Percentiles rank a stretch among this genome's conserved stretches.
These are phyloP conservation scores for Hypoxylon cercidicola DNA, from an alignment of 495 filamentous ascomycete species.

Conservation along the genomic window DNA sequence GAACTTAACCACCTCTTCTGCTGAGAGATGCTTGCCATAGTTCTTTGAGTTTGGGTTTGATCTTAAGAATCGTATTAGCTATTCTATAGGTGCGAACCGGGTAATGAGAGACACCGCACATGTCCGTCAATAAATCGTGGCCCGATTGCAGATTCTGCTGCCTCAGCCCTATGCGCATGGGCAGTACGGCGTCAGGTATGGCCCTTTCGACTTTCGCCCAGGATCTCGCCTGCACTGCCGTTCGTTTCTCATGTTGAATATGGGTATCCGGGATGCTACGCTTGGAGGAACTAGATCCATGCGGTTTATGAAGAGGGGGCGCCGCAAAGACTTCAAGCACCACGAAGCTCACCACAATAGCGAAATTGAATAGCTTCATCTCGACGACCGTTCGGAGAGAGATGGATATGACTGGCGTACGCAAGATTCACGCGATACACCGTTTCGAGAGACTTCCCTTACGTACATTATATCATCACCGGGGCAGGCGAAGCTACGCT, in stretches of 20 bases:
- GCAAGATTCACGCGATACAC: slow-evolving; percentile 11
- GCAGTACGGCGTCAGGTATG: slow-evolving; percentile 39
- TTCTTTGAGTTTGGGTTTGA: slow-evolving; percentile 70
- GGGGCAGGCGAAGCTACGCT: slow-evolving; percentile 11
- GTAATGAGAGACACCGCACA: slow-evolving; percentile 32
- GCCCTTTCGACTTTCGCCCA: slow-evolving; percentile 48
- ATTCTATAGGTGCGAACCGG: slow-evolving; percentile 61
- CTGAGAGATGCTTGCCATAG: slow-evolving; percentile 64
- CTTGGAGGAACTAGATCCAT: slow-evolving; percentile 5
- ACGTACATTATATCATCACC: slow-evolving; percentile 29
- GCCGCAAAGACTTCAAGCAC: slow-evolving; percentile 25
- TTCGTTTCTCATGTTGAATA: slow-evolving; percentile 48
- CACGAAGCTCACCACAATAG: slow-evolving; percentile 25
- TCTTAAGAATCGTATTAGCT: slow-evolving; percentile 87
- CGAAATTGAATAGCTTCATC: slow-evolving; percentile 36
- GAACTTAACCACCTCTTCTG: slow-evolving; percentile 59
- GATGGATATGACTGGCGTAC: not conserved
- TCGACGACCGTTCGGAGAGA: slow-evolving; percentile 1
- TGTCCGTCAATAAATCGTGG: slow-evolving; percentile 46
- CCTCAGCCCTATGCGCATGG: slow-evolving; percentile 43
- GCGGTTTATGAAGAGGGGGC: slow-evolving; percentile 26
- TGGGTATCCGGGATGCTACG: slow-evolving; percentile 41
- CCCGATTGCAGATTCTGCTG: slow-evolving; percentile 43
- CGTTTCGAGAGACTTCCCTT: slow-evolving; percentile 4
- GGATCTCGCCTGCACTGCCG: slow-evolving; percentile 58